Evolutionary conservation across 2,329 filamentous ascomycete genomes (phyloP).

Genomic region (Cytospora paraplurivora): DNA sequence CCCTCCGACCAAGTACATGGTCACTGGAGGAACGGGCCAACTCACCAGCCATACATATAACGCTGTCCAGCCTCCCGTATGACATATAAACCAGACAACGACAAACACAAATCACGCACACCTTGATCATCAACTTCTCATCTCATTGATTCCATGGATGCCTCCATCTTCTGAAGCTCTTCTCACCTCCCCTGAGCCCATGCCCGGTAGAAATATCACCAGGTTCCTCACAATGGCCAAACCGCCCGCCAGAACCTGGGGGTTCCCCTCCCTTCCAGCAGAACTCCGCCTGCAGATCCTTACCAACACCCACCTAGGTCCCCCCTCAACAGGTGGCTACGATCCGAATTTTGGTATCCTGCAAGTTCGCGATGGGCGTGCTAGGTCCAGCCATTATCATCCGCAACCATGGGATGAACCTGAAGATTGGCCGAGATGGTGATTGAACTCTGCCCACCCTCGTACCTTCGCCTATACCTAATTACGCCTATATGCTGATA

Average conservation of each 20-base stretch:
- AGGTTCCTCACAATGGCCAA: neutral
- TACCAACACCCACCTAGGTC: constrained; percentile 5
- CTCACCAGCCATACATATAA: neutral
- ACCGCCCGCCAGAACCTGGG: neutral
- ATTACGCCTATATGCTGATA: neutral
- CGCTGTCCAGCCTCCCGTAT: neutral
- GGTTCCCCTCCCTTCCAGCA: constrained; percentile 2
- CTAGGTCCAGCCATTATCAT: neutral
- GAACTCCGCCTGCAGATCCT: constrained; percentile 15
- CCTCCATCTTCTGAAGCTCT: neutral
- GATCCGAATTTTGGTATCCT: neutral
- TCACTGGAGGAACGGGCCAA: neutral
- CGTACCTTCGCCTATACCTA: neutral
- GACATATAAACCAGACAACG: neutral
- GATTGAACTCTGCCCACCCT: neutral
- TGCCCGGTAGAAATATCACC: neutral
- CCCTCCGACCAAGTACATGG: no score
- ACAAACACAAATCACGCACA: neutral
- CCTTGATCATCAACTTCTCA: neutral
- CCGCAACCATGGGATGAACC: neutral
- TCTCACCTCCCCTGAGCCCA: neutral
- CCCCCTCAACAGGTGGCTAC: constrained; percentile 13
- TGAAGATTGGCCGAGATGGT: neutral
- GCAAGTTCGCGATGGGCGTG: constrained; percentile 2
- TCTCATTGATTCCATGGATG: neutral